Conservation (phyloP, 768 basidiomycete species). For the Leccinum uliginosum region DNA sequence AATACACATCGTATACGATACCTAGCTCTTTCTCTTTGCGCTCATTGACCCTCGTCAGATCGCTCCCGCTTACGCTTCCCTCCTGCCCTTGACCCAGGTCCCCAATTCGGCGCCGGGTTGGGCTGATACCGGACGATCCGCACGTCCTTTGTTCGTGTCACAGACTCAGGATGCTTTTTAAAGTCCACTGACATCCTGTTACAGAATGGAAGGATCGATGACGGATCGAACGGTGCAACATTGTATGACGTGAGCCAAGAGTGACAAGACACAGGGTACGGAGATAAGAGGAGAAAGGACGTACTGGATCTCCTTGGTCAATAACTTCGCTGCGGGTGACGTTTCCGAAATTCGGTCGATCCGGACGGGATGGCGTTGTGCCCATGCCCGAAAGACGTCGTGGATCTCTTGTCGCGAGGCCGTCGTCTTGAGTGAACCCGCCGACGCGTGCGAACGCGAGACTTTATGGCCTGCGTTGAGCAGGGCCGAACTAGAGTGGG, state of each 20-base stretch:
- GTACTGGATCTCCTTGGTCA: constrained; percentile 68
- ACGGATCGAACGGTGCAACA: too few relatives aligned
- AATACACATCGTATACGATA: neutral
- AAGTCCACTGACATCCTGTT: constrained; percentile 59
- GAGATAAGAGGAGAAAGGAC: constrained; percentile 8
- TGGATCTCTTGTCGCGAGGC: constrained; percentile 68
- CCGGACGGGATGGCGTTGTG: constrained; percentile 77
- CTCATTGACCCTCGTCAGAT: constrained; percentile 16
- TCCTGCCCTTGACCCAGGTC: constrained; percentile 68
- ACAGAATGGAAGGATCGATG: too few relatives aligned
- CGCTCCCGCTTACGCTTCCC: constrained; percentile 32
- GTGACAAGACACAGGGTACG: neutral
- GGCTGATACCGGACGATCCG: constrained; percentile 87
- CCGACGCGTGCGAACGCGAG: constrained; percentile 85
- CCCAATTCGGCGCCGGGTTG: constrained; percentile 93
- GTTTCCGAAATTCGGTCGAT: constrained; percentile 74
- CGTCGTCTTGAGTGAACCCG: constrained; percentile 90
- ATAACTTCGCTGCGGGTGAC: constrained; percentile 65
- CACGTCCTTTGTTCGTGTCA: constrained; percentile 55
- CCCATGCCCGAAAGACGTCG: constrained; percentile 83
- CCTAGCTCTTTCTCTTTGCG: neutral
- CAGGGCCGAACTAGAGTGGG: constrained; percentile 67
- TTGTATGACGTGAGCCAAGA: neutral
- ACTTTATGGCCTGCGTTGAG: constrained; percentile 80
- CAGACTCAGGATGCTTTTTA: constrained; percentile 61